These are phyloP conservation scores for Claviceps humidiphila DNA, from an alignment of 2,329 filamentous ascomycete species.

Conservation along the genomic window DNA sequence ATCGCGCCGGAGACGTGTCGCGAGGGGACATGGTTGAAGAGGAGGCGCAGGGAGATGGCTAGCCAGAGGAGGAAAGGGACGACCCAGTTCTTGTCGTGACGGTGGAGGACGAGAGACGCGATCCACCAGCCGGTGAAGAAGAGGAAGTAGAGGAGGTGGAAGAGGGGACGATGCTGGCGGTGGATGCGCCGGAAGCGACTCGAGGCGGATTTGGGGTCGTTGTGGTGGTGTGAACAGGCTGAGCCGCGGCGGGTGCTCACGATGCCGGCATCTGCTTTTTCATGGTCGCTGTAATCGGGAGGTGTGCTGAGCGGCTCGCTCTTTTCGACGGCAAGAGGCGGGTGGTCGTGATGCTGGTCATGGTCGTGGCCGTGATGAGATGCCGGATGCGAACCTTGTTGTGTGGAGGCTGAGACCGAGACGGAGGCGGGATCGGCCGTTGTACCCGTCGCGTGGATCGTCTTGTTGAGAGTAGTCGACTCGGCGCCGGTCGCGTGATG, in stretches of 20 bases:
- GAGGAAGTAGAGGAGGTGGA: constrained; percentile 32
- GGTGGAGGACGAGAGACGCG: constrained; percentile 58
- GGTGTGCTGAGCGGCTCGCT: constrained; percentile 13
- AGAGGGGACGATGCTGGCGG: constrained; percentile 28
- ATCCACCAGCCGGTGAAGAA: constrained; percentile 58
- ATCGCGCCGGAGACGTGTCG: constrained; percentile 53
- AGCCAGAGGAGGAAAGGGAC: constrained; percentile 76
- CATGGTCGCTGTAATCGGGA: constrained; percentile 26
- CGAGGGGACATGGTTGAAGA: constrained; percentile 62
- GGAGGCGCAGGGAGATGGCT: constrained; percentile 55
- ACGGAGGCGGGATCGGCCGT: too few species aligned
- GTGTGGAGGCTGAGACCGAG: too few species aligned
- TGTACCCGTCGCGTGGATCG: too few species aligned
- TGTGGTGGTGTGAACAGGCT: constrained; percentile 11
- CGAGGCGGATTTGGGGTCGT: constrained; percentile 5
- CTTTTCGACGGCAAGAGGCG: constrained; percentile 12
- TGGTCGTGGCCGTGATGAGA: background rate
- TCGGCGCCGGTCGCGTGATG: too few species aligned
- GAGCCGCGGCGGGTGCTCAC: constrained; percentile 17
- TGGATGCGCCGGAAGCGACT: constrained; percentile 25
- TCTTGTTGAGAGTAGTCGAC: too few species aligned
- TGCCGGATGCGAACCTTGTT: too few species aligned
- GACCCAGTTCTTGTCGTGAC: constrained; percentile 63
- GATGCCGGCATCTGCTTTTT: constrained; percentile 23
- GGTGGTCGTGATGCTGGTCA: constrained; percentile 10